Conservation (phyloP, 768 basidiomycete genomes). For the Rhodosporidiobolus odoratus region DNA sequence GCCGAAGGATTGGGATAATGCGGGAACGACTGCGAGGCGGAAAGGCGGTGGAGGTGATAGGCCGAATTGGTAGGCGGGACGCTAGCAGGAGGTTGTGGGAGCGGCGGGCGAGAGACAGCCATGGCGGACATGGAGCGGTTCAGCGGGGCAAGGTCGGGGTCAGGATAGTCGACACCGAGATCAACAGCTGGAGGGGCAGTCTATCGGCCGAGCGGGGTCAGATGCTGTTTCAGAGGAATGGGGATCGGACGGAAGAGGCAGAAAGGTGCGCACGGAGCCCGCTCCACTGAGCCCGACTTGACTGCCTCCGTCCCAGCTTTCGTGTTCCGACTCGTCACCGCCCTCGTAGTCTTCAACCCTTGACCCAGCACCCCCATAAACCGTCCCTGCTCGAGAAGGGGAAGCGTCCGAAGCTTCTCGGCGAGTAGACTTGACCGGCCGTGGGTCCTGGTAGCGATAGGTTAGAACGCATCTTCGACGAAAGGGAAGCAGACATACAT, state of each 20-base stretch:
- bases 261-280: neutral
- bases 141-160: constrained; percentile 30
- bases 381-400: neutral
- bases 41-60: neutral
- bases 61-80: neutral
- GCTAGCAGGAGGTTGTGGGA: constrained; percentile 4
- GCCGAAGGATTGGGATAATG: neutral
- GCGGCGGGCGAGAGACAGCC: constrained; percentile 18
- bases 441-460: constrained; percentile 10
- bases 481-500: constrained; percentile 16
- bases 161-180: constrained; percentile 30
- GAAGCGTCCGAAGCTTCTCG: constrained; percentile 2
- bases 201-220: neutral
- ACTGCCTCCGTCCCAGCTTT: constrained; percentile 9
- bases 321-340: constrained; percentile 1
- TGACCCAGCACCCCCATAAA: constrained; percentile 27
- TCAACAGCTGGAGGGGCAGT: neutral
- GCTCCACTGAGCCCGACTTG: neutral
- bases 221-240: rapidly evolving
- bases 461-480: neutral
- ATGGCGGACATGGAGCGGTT: constrained; percentile 27
- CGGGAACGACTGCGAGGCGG: neutral
- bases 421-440: neutral
- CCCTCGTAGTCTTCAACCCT: constrained; percentile 5
- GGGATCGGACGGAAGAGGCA: neutral